Percentiles rank a stretch among this genome's conserved stretches.
Conservation (phyloP, 345 rosid genomes). For the Aquilaria malaccensis region DNA sequence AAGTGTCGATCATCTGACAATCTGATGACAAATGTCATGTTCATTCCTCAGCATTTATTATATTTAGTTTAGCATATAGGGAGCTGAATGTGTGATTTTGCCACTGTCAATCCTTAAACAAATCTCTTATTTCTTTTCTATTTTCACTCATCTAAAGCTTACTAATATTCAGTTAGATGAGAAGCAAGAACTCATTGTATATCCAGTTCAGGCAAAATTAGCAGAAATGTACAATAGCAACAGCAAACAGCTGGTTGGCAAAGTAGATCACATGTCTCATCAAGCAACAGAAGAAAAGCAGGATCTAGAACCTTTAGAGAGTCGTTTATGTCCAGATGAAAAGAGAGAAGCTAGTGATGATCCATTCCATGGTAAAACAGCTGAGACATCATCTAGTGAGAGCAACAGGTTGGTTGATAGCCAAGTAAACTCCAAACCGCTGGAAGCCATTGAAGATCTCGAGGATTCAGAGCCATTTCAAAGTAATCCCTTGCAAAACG, state of each 20-base stretch:
- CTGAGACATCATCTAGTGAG: constrained; percentile 1
- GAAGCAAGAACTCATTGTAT: constrained; percentile 23
- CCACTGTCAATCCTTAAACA: background rate
- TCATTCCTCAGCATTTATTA: background rate
- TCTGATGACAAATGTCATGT: background rate
- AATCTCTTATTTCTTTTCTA: background rate
- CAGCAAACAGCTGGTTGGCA: constrained; percentile 17
- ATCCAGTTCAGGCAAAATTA: constrained; percentile 11
- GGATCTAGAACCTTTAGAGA: constrained; percentile 8
- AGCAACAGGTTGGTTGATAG: constrained; percentile 16
- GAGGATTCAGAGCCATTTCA: constrained; percentile 10
- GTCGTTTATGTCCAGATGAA: constrained; percentile 33
- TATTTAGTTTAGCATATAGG: background rate
- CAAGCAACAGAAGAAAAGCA: constrained; percentile 22
- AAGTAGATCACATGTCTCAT: constrained; percentile 10
- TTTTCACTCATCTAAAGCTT: constrained; percentile 3
- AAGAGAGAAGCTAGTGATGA: constrained; percentile 2
- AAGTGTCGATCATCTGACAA: constrained; percentile 1
- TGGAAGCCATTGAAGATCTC: constrained; percentile 20
- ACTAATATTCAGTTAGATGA: constrained; percentile 30
- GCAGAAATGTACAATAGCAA: constrained; percentile 2
- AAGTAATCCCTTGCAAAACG: constrained; percentile 27
- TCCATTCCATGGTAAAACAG: constrained; percentile 10
- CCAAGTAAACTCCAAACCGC: constrained; percentile 11
- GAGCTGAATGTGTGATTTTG: background rate